Base-by-base conservation (phyloP, 2,329 filamentous ascomycete genomes). In the Hymenoscyphus repandus region DNA sequence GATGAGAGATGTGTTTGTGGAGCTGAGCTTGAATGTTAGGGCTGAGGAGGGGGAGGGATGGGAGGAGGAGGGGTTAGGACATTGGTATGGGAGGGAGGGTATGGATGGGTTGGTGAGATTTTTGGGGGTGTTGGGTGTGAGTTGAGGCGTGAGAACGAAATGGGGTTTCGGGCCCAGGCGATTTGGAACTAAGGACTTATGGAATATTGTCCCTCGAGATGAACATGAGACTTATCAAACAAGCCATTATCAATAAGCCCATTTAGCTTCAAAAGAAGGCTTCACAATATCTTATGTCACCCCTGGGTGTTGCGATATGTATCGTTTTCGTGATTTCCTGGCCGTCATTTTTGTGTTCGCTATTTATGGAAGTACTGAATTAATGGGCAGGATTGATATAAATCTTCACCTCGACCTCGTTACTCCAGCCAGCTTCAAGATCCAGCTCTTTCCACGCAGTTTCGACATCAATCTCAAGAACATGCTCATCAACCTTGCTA, bases 401-500 rank as follows among this genome's bases (percentile, higher is more conserved):
- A 44, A 65, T 57, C 51, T 59, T 83, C 38, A 95, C 71, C 54
- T 80, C 75, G 34, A 90, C 77, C 66, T 95, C 88, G 65, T 96
- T 95, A 57, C 82, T 85, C 85, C 88, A 95, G 6, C 85, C 82
- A 34, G 80, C 77, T 51, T 82, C 71, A 49, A 93, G 73, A 0
- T 76, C 78, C 72, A 90, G 77, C 61, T 88, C 81, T 41, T 78
- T 77, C 90, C 90, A 97, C 1, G 92, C 92, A 30, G 70, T 74
- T 58, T 82, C 78, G 11, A 89, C 68, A 71, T 97, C 88, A 49
- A 97, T 78, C 58, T 89, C 83, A 31, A 97, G 68, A 6, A 97
- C 78, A 52, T 75, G 73, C 0, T 67, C 60, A 51, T 80, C 71
- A n/a, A 64, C 61, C 31, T 71, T 67, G 46, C 75, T 81, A 43